Conservation (phyloP, 1,284 basidiomycete species). For the Trametes polyzona region DNA sequence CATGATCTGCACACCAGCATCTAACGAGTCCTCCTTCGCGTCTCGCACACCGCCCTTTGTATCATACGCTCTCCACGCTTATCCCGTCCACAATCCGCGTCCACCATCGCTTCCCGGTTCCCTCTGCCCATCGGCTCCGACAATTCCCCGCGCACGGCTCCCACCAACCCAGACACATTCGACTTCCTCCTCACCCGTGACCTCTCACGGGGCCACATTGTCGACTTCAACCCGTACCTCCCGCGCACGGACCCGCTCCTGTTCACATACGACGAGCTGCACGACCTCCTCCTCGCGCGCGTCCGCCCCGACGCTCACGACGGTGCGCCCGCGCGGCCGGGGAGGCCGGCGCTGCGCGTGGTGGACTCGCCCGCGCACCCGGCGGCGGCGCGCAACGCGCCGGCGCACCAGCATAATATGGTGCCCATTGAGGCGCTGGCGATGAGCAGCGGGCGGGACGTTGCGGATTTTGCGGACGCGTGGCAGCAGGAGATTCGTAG, state of each 20-base stretch:
- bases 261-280: constrained; percentile 84
- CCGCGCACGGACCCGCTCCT: constrained; percentile 86
- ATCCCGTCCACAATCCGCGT: too few relatives aligned
- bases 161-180: constrained; percentile 67
- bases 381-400: constrained; percentile 64
- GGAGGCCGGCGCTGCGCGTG: constrained; percentile 60
- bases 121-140: background rate
- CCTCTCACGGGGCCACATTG: constrained; percentile 71
- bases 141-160: background rate
- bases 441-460: constrained; percentile 73
- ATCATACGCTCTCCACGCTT: background rate
- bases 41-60: background rate
- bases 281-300: constrained; percentile 40
- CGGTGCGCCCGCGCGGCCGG: background rate
- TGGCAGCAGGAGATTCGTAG: constrained; percentile 62
- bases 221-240: constrained; percentile 93
- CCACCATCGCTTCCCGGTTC: too few relatives aligned
- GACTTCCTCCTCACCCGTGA: constrained; percentile 89
- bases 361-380: constrained; percentile 77
- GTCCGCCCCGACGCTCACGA: background rate
- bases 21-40: background rate
- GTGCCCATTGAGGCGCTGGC: constrained; percentile 87
- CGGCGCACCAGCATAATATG: constrained; percentile 88
- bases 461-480: constrained; percentile 73
- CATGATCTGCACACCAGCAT: background rate